Evolutionary conservation across 345 rosid species (phyloP), one percentile per base, ranked within the genome.

Genomic region (Gossypium turneri): DNA sequence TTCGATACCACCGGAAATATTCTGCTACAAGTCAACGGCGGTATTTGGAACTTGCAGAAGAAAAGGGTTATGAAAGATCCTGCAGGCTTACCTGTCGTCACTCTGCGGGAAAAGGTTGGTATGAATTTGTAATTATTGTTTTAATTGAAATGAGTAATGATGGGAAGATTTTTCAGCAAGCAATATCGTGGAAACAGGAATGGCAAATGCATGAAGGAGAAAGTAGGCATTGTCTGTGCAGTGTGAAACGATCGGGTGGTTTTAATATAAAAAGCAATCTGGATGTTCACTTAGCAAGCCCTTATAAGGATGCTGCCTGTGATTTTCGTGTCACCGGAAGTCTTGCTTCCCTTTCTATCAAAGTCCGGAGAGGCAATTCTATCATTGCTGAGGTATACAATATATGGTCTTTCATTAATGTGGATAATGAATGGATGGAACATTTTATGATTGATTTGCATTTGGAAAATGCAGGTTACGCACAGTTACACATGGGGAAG

Each of bases 11-110:
- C 80, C 7, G 94, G 94, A 38, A 91, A 91, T 72, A 78, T 86
- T 15, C 89, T 88, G n/a, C 88, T 91, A 4, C 85, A 87, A 48
- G 79, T 88, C n/a, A 91, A 91, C 72, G 94, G 92, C n/a, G 83
- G 84, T 11, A 78, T 89, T 64, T 88, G 91, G 91, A 89, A 84
- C 11, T 57, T 87, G 22, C 77, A 73, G 6, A 87, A 79, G 77
- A 91, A 85, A 77, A 79, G 94, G 63, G 77, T 81, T 69, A 74
- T 90, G 80, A 83, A 88, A 6, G 91, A 90, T 77, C 90, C 97
- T n/a, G 80, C 91, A 5, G 94, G 94, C 63, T 85, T 91, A 63
- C 85, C 91, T 27, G 72, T 89, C 76, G 82, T 89, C 58, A 84
- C 94, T 2, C 45, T 91, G 83, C 83, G 86, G n/a, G 87, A 83